A percentile compares a stretch with the other conserved stretches of the same genome.
Evolutionary conservation across 768 basidiomycete species (phyloP).

Genomic region (Pholiota conissans): DNA sequence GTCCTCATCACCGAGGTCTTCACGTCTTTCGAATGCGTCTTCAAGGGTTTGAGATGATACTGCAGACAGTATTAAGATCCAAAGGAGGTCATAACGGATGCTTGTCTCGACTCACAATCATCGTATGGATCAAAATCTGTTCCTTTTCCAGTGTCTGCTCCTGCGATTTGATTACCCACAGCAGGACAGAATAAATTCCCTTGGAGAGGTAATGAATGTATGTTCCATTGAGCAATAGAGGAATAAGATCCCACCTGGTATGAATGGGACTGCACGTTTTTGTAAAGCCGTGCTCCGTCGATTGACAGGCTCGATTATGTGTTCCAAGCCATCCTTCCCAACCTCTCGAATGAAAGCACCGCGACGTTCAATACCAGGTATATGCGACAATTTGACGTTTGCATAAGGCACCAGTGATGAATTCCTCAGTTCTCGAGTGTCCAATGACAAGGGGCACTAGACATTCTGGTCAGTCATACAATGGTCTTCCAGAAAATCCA

Average conservation of each 20-base stretch:
- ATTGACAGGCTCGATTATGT: not conserved
- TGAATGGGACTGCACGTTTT: not conserved
- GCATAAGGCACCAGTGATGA: not conserved
- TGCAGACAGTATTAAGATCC: not conserved
- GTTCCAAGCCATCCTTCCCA: not conserved
- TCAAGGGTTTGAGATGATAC: not conserved
- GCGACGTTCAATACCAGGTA: not conserved
- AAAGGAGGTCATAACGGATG: no score
- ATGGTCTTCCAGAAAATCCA: no score
- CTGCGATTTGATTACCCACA: not conserved
- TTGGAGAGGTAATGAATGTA: not conserved
- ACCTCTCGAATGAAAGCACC: conserved; percentile 1
- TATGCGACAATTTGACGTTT: not conserved
- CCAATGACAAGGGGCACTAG: not conserved
- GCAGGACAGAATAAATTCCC: conserved; percentile 2
- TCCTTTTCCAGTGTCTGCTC: not conserved
- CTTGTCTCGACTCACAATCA: not conserved
- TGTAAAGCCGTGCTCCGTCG: not conserved
- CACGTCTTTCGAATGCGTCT: not conserved
- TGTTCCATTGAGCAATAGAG: not conserved
- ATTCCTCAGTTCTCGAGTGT: not conserved
- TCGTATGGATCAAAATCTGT: conserved; percentile 1
- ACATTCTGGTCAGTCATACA: no score
- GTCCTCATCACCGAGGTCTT: not conserved
- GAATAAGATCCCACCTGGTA: not conserved